Evolutionary conservation across 1,284 basidiomycete genomes (phyloP), one percentile per base, ranked within the genome.

Genomic region (Coriolopsis trogii): DNA sequence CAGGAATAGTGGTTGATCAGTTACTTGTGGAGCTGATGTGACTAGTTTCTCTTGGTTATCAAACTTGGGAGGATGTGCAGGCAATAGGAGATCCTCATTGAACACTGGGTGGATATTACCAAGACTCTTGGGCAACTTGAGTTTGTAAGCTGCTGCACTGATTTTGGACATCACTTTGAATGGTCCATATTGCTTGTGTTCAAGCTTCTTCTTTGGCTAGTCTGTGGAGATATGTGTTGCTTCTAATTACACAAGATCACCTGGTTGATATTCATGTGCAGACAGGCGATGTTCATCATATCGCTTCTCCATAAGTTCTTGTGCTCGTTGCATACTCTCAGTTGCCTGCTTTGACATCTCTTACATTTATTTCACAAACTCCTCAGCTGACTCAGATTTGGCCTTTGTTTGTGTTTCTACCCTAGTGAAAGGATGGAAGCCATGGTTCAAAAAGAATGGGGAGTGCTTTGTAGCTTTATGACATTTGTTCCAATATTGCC

Each of bases 51-150:
- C 12, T n/a, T 55, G 53, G 15, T 49, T 51, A 1, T 39, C 33
- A 24, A 55, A 50, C 9, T 31, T 30, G 7, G 23, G 46, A 4
- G 33, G 18, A 15, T 51, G 29, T 0, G 41, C 41, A 1, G 61
- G 65, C 26, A 55, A 37, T 0, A 70, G 66, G 8, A 66, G 64
- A 13, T 53, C 53, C 25, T 67, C 64, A 49, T 73, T 66, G 62
- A 76, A 76, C 3, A 75, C 67, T 3, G 64, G 53, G 52, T 78
- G 73, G 3, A 75, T 62, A 8, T 36, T 38, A 46, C 59, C 51
- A 56, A 67, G 47, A 7, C 57, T 26, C 4, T 41, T 16, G 2
- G 76, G 71, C 15, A 77, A 62, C 38, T 69, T 39, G 13, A 75
- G 59, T 34, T 54, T 28, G 52, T 69, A 75, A 1, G 65, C 59